Percentiles rank a stretch among this genome's conserved stretches.
These are phyloP conservation scores for Raffaelea deltoideospora DNA, from an alignment of 2,329 filamentous ascomycete species.

Conservation along the genomic window DNA sequence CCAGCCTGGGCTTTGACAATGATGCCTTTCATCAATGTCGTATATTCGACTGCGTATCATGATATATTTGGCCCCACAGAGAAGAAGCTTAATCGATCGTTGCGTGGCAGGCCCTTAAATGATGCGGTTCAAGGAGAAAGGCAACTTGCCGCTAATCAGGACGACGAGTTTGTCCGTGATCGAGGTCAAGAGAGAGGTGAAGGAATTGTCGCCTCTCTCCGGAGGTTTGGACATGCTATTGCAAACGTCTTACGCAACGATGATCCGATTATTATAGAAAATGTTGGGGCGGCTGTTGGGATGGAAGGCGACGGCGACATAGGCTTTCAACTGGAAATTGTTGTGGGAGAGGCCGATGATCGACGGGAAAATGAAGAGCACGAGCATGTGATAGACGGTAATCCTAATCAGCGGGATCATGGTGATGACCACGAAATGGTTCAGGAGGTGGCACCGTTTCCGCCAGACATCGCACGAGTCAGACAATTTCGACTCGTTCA, in stretches of 20 bases:
- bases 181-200: slow-evolving; percentile 4
- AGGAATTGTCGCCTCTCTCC: slow-evolving; percentile 8
- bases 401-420: background rate
- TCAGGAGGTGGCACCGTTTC: no score
- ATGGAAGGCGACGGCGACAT: slow-evolving; percentile 1
- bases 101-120: slow-evolving; percentile 18
- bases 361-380: slow-evolving; percentile 18
- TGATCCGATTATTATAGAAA: slow-evolving; percentile 3
- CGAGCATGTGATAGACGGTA: slow-evolving; percentile 10
- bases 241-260: slow-evolving; percentile 9
- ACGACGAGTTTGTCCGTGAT: no score
- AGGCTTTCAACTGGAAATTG: slow-evolving; percentile 7
- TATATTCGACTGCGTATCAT: slow-evolving; percentile 30
- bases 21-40: slow-evolving; percentile 27
- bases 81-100: slow-evolving; percentile 28
- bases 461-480: no score
- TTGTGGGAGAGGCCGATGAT: slow-evolving; percentile 10
- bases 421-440: background rate
- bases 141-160: background rate
- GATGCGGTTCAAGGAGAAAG: background rate
- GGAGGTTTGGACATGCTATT: slow-evolving; percentile 11
- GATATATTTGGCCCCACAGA: slow-evolving; percentile 31
- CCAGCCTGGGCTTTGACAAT: slow-evolving; percentile 33
- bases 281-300: background rate
- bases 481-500: no score